Evolutionary conservation across 805 yeast species (phyloP).

Genomic region (Ascoidea asiatica): DNA sequence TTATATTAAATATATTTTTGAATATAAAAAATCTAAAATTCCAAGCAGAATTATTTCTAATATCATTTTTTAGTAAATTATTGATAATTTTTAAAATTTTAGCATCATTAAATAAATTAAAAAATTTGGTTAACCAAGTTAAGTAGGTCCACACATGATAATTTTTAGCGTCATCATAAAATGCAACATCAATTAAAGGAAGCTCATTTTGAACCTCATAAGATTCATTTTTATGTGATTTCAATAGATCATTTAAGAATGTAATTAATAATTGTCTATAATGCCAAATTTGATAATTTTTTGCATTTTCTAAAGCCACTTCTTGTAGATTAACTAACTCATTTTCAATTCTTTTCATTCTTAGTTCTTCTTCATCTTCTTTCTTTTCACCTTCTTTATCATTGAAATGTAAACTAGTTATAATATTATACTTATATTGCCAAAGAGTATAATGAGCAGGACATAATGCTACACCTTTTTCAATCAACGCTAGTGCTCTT

Average conservation of each 20-base stretch:
- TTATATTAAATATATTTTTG: conserved; percentile 14
- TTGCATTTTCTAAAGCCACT: conserved; percentile 63
- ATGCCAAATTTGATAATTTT: conserved; percentile 97
- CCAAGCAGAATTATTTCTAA: conserved; percentile 91
- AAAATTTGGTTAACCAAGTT: conserved; percentile 63
- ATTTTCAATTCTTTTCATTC: conserved; percentile 15
- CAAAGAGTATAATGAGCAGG: conserved; percentile 92
- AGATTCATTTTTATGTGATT: conserved; percentile 13
- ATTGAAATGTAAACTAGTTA: conserved; percentile 20
- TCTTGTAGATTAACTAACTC: conserved; percentile 76
- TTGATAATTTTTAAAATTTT: conserved; percentile 41
- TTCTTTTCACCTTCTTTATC: conserved; percentile 14
- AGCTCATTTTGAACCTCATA: conserved; percentile 42
- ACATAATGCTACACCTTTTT: conserved; percentile 44
- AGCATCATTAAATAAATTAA: conserved; percentile 28
- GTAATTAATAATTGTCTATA: conserved; percentile 61
- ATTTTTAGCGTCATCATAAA: conserved; percentile 73
- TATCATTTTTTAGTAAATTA: conserved; percentile 40
- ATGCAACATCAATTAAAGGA: conserved; percentile 52
- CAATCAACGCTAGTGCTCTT: conserved; percentile 59
- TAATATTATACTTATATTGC: conserved; percentile 51
- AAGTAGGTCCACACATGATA: conserved; percentile 95
- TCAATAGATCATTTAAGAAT: conserved; percentile 11
- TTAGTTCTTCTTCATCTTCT: conserved; percentile 1
- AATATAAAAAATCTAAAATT: conserved; percentile 60